These are phyloP conservation scores for Thelonectria blattea DNA, from an alignment of 2,329 filamentous ascomycete species.

Conservation along the genomic window DNA sequence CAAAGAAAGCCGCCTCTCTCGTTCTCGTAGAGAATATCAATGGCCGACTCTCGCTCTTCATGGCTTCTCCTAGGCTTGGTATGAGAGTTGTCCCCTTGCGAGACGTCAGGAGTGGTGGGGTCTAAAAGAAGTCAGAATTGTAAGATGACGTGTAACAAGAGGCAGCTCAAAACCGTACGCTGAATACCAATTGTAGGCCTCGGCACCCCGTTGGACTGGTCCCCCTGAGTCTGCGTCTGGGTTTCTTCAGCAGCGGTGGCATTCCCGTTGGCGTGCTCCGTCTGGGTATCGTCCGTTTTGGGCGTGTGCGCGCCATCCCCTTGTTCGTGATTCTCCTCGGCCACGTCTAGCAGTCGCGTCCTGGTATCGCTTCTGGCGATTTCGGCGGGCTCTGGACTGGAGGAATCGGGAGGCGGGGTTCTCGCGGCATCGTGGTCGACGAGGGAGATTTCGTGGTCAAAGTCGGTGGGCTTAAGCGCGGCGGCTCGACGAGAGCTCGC, in stretches of 20 bases:
- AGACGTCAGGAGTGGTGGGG: constrained; percentile 40
- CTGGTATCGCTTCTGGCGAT: constrained; percentile 34
- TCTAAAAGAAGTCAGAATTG: constrained; percentile 33
- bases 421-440: constrained; percentile 58
- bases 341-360: constrained; percentile 31
- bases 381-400: constrained; percentile 28
- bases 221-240: constrained; percentile 15
- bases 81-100: constrained; percentile 37
- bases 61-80: constrained; percentile 44
- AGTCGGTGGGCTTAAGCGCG: constrained; percentile 64
- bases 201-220: constrained; percentile 28
- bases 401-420: constrained; percentile 28
- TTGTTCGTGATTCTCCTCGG: constrained; percentile 25
- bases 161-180: constrained; percentile 24
- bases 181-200: constrained; percentile 45
- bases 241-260: constrained; percentile 5
- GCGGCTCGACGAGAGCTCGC: constrained; percentile 61
- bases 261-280: constrained; percentile 18
- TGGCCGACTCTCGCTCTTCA: constrained; percentile 58
- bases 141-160: background rate
- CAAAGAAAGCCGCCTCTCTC: constrained; percentile 90
- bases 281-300: constrained; percentile 22
- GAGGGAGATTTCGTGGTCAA: constrained; percentile 74
- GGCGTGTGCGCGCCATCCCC: constrained; percentile 10
- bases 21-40: constrained; percentile 95